Conservation (phyloP, 768 basidiomycete genomes). For the Mycena venus region DNA sequence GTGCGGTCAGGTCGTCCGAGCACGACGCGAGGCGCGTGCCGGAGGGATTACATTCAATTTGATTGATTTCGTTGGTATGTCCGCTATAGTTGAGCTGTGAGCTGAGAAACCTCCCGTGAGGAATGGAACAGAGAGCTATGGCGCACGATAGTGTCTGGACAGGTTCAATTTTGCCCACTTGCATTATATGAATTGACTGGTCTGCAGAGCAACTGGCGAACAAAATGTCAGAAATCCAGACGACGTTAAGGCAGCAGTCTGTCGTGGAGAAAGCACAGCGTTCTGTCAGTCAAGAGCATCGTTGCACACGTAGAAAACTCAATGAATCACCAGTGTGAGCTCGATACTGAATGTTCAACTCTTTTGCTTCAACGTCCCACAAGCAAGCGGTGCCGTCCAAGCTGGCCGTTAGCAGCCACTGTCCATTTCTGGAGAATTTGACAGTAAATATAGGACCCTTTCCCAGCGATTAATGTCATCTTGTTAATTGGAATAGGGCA, state of each 20-base stretch:
- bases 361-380: constrained; percentile 79
- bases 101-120: background rate
- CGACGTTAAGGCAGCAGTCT: constrained; percentile 87
- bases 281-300: background rate
- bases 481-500: background rate
- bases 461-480: constrained; percentile 48
- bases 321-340: constrained; percentile 70
- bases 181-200: constrained; percentile 70
- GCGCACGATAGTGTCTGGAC: constrained; percentile 74
- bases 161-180: constrained; percentile 64
- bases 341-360: constrained; percentile 72
- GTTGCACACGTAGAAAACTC: constrained; percentile 14
- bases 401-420: constrained; percentile 82
- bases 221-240: constrained; percentile 81
- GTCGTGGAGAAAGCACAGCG: background rate
- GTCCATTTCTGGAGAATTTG: constrained; percentile 80
- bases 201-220: constrained; percentile 86
- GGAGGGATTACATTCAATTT: constrained; percentile 77
- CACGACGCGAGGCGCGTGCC: constrained; percentile 81
- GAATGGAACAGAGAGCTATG: background rate
- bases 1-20: constrained; percentile 85
- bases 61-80: constrained; percentile 83
- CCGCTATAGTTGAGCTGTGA: constrained; percentile 59
- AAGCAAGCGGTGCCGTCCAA: constrained; percentile 83
- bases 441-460: constrained; percentile 88